Base-by-base conservation (phyloP, 2,329 filamentous ascomycete species). In the Aspergillus calidoustus region DNA sequence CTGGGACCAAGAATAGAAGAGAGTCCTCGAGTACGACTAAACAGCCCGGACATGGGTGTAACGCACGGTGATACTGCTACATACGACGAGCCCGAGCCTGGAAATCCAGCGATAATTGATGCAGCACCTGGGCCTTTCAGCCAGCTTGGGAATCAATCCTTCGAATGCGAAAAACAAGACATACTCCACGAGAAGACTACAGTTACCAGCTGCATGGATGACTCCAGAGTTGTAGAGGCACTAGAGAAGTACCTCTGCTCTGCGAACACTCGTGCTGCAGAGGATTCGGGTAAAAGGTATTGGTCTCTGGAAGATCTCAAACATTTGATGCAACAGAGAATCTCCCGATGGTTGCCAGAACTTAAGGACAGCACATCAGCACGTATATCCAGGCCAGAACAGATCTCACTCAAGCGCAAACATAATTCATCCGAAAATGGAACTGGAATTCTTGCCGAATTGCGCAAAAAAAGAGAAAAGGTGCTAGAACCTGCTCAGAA, bases 251-350 rank as follows among this genome's bases (percentile, higher is more conserved):
- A 71, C 2, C 22, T 72, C 9, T 49, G 49, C 13, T 34, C 62
- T 11, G 38, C 19, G 30, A 11, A 44, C 8, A 23, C 19, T 6
- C 25, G 34, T 17, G 38, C 13, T 25, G 23, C 41, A 17, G 3
- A 5, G 15, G 11, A 53, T 8, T 17, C 52, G 13, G n/a, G 6
- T 7, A 66, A 51, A 51, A 57, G 44, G 9, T 68, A 70, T 44
- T 70, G 63, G 65, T 67, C 57, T 46, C 55, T 74, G 6, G 61
- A 71, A 7, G 66, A 73, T n/a, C 59, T 75, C 38, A 67, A 68
- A 57, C 6, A 6, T 2, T 43, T 70, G 11, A 50, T 72, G 41
- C 47, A 67, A 11, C 57, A 63, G 34, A 66, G 68, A 51, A 66
- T 63, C 25, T 25, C n/a, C 25, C 52, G 41, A 7, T 68, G 68